A percentile compares a stretch with the other conserved stretches of the same genome.
These are phyloP conservation scores for Nemania sp. DNA, from an alignment of 2,329 filamentous ascomycete genomes.

Conservation along the genomic window DNA sequence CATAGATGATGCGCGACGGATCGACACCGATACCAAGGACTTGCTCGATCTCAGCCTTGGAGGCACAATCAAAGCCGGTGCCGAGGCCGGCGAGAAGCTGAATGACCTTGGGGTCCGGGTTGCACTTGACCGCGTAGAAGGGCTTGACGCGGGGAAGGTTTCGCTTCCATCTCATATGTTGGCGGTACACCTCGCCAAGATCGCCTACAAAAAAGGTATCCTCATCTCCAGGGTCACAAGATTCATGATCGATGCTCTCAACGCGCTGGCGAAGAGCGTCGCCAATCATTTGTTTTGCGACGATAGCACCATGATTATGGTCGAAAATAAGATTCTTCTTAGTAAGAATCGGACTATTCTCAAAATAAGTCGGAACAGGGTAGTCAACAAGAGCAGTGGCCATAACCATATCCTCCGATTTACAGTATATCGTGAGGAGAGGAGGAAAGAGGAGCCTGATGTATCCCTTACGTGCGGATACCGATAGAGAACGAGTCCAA, in stretches of 20 bases:
- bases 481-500: conserved; percentile 38
- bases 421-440: conserved; percentile 37
- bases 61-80: conserved; percentile 97
- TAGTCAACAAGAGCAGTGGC: conserved; percentile 70
- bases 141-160: conserved; percentile 93
- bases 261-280: conserved; percentile 88
- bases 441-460: conserved; percentile 34
- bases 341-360: conserved; percentile 58
- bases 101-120: conserved; percentile 91
- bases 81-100: conserved; percentile 88
- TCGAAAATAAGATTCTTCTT: conserved; percentile 54
- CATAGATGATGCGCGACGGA: conserved; percentile 95
- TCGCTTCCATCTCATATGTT: conserved; percentile 98
- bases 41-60: conserved; percentile 96
- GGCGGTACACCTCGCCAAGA: conserved; percentile 97
- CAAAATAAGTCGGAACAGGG: conserved; percentile 63
- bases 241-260: conserved; percentile 84
- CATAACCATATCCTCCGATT: conserved; percentile 72
- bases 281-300: conserved; percentile 84
- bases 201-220: conserved; percentile 99
- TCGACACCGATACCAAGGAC: conserved; percentile 85
- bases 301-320: conserved; percentile 58
- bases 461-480: conserved; percentile 36
- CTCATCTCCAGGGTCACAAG: conserved; percentile 91
- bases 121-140: conserved; percentile 99